Percentiles rank a stretch among this genome's conserved stretches.
Evolutionary conservation across 192 early-diverging fungal genomes (phyloP).

Genomic region (Chytriomyces sp.): DNA sequence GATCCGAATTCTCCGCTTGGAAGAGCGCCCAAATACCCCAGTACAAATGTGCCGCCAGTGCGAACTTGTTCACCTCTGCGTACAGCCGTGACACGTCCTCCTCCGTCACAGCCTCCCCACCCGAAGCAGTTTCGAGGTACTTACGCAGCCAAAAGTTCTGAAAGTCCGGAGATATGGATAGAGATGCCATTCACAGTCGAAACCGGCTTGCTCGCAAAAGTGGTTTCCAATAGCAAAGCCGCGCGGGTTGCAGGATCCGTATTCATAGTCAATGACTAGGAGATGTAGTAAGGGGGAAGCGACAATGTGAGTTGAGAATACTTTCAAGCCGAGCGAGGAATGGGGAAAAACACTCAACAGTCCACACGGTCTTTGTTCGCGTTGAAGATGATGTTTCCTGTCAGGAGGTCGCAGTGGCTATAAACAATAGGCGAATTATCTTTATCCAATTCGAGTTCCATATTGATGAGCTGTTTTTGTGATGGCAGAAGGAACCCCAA

Average conservation of each 20-base stretch:
- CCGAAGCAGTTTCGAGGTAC: constrained; percentile 62
- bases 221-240: constrained; percentile 97
- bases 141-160: constrained; percentile 77
- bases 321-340: background rate
- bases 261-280: constrained; percentile 89
- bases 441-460: constrained; percentile 46
- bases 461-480: background rate
- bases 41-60: constrained; percentile 89
- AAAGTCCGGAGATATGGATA: constrained; percentile 70
- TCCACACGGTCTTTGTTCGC: constrained; percentile 44
- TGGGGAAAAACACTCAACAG: constrained; percentile 15
- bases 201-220: constrained; percentile 92
- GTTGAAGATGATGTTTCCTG: constrained; percentile 86
- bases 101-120: constrained; percentile 20
- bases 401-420: constrained; percentile 90
- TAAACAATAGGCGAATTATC: constrained; percentile 82
- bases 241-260: constrained; percentile 79
- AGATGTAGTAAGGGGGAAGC: too few species aligned
- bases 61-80: constrained; percentile 78
- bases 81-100: constrained; percentile 68
- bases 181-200: constrained; percentile 89
- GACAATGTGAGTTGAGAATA: too few species aligned
- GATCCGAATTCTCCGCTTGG: constrained; percentile 85
- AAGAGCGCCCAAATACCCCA: constrained; percentile 66
- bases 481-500: too few species aligned